Evolutionary conservation across 768 basidiomycete species (phyloP), one percentile per base, ranked within the genome.

Genomic region (Boletus vermiculosoides): DNA sequence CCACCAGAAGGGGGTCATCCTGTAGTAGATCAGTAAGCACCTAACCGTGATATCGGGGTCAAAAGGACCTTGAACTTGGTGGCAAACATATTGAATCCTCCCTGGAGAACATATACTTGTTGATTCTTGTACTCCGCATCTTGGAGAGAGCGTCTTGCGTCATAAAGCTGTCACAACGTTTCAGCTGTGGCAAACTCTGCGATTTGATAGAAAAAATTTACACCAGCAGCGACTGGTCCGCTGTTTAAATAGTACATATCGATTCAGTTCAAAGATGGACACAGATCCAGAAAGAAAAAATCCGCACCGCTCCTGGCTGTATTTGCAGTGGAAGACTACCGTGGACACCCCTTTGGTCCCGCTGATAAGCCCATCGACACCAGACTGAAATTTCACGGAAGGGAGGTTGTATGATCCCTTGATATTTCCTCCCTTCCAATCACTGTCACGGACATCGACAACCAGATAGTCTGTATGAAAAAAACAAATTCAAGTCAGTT

Each of bases 371-470:
- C 74, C 69, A 64, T 86, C 78, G 31, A 92, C 83, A 22, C 73
- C 78, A 50, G 68, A 73, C 36, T 80, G 67, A 70, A 92, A 91
- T 48, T 77, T 77, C 30, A 68, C 58, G 9, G 88, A 88, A 1
- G 92, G 92, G 34, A 78, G 66, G 65, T 89, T 83, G 56, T 81
- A 65, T 41, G 82, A 78, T 58, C 81, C 79, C 61, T 80, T 83
- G 69, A 94, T 90, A 68, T 93, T 87, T 37, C 92, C 92, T 61
- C 92, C 92, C 12, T 67, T 75, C 71, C 79, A 89, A 61, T 94
- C 92, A 54, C 86, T 82, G 69, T 92, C 91, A n/a, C 92, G 85
- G 33, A 94, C 92, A 69, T 94, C 92, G 40, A 94, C 81, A 44
- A 94, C 79, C 31, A 87, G 70, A 67, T 85, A 93, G 67, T 92